Evolutionary conservation across 192 early-diverging fungal genomes (phyloP).

Genomic region (Backusella macrospora): DNA sequence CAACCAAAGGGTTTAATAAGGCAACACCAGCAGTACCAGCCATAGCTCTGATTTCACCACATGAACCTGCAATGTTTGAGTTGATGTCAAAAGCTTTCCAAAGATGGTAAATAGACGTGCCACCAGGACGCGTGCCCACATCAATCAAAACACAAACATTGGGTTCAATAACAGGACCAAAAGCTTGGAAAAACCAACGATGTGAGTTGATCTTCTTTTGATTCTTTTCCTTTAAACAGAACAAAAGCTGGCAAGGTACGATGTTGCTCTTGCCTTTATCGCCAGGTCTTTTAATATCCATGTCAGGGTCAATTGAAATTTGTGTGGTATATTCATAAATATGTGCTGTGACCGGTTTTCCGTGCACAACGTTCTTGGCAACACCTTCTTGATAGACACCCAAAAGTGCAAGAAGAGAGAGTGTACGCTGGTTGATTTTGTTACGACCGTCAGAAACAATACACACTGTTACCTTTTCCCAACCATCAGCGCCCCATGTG

Average conservation of each 20-base stretch:
- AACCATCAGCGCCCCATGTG: constrained; percentile 61
- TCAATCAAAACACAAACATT: constrained; percentile 69
- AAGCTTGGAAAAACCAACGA: constrained; percentile 73
- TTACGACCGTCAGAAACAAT: constrained; percentile 80
- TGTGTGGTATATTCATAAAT: constrained; percentile 81
- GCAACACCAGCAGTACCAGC: constrained; percentile 49
- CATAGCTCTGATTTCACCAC: constrained; percentile 81
- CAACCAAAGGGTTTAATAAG: constrained; percentile 75
- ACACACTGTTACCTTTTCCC: constrained; percentile 79
- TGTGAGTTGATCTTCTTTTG: constrained; percentile 89
- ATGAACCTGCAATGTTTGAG: constrained; percentile 76
- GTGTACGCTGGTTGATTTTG: constrained; percentile 64
- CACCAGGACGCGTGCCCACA: constrained; percentile 80
- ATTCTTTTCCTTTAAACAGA: constrained; percentile 93
- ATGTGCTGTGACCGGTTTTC: constrained; percentile 69
- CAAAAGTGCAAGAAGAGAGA: constrained; percentile 71
- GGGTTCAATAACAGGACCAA: constrained; percentile 59
- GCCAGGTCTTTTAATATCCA: constrained; percentile 63
- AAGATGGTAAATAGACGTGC: constrained; percentile 71
- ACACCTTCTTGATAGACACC: constrained; percentile 81
- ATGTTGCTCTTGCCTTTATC: constrained; percentile 59
- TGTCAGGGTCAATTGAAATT: constrained; percentile 69
- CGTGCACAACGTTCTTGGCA: constrained; percentile 66
- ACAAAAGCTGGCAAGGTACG: constrained; percentile 79
- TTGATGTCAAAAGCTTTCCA: constrained; percentile 82